Percentiles rank a stretch among this genome's conserved stretches.
phyloP scores from a whole-genome alignment of 108 stramenopile species.

The Nannochloropsis salina region DNA sequence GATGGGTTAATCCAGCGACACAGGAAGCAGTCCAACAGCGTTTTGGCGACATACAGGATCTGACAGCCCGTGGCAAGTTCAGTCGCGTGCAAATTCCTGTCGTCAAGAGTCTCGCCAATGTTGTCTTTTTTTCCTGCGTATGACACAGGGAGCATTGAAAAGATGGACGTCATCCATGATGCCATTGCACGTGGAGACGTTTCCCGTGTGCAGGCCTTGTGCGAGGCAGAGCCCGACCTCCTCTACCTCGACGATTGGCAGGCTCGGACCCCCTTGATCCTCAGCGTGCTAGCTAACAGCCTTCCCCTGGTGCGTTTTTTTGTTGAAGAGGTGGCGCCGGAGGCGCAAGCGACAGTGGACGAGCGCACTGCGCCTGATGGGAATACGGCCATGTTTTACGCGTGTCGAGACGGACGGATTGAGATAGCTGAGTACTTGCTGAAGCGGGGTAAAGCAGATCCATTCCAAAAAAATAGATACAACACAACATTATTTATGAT shows the following conservation, averaged over 20 bases:
- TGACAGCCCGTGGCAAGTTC: no score
- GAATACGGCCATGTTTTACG: background rate
- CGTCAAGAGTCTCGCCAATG: no score
- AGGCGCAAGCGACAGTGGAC: background rate
- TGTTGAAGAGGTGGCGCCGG: background rate
- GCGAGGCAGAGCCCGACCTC: background rate
- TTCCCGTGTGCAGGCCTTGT: background rate
- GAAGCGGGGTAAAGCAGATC: background rate
- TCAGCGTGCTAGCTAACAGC: background rate
- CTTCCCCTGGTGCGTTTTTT: background rate
- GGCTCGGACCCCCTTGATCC: background rate
- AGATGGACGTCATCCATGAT: background rate
- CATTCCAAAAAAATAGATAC: background rate
- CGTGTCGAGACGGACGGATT: background rate
- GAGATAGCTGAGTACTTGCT: background rate
- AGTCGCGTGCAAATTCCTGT: no score
- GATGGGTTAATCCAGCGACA: no score
- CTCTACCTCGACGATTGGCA: background rate
- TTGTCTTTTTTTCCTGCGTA: no score
- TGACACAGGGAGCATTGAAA: no score
- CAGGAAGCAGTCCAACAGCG: no score
- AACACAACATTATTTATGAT: background rate
- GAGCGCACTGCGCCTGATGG: background rate
- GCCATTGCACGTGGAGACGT: background rate
- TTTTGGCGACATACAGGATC: no score